Conservation (phyloP, 768 basidiomycete genomes). For the Psilocybe subaeruginosa region DNA sequence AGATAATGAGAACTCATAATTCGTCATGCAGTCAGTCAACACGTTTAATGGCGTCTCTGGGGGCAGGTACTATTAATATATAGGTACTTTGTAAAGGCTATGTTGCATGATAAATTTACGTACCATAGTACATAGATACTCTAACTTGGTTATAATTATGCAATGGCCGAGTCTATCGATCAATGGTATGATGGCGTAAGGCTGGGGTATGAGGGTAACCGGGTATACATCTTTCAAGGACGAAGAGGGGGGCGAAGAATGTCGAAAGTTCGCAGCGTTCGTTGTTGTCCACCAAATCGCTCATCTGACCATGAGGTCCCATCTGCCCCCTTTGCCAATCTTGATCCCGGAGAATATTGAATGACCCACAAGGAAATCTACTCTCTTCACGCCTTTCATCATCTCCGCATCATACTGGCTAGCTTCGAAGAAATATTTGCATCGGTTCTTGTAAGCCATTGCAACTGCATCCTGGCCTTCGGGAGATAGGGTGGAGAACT, state of each 20-base stretch:
- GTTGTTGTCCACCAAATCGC: not conserved
- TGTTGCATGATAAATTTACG: too few species aligned
- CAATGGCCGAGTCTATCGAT: not conserved
- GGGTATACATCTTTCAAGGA: slow-evolving; percentile 20
- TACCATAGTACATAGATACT: not conserved
- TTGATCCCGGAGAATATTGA: slow-evolving; percentile 46
- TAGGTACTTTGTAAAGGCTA: too few species aligned
- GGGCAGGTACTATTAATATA: too few species aligned
- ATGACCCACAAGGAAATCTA: slow-evolving; percentile 53
- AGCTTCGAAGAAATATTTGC: slow-evolving; percentile 31
- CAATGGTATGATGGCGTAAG: slow-evolving; percentile 1
- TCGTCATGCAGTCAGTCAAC: too few species aligned
- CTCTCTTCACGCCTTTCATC: slow-evolving; percentile 50
- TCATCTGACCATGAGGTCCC: slow-evolving; percentile 33
- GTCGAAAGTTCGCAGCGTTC: slow-evolving; percentile 5
- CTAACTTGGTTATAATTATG: not conserved
- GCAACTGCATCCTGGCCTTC: slow-evolving; percentile 35
- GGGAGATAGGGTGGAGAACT: slow-evolving; percentile 40
- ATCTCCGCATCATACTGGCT: slow-evolving; percentile 39
- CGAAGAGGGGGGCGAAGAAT: slow-evolving; percentile 5
- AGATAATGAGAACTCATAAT: too few species aligned
- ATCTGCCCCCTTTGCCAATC: slow-evolving; percentile 32
- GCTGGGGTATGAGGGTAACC: slow-evolving; percentile 23
- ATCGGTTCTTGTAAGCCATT: slow-evolving; percentile 45
- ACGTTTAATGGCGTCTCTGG: too few species aligned